Evolutionary conservation across 2,329 filamentous ascomycete species (phyloP).

Genomic region (Ophiostoma ulmi): DNA sequence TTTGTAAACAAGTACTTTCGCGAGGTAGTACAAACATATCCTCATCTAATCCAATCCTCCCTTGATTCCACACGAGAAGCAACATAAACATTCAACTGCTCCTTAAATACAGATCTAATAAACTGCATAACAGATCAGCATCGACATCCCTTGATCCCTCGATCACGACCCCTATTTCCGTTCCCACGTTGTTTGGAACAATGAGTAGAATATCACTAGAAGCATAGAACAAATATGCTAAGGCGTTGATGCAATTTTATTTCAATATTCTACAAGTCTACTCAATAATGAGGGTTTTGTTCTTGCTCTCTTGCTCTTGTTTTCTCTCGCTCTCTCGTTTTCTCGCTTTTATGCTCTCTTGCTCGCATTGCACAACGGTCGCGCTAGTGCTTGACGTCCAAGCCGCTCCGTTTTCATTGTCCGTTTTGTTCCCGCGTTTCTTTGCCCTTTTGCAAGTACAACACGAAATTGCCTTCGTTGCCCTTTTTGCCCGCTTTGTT

Average conservation of each 20-base stretch:
- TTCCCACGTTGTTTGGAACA: constrained; percentile 10
- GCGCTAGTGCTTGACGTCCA: not conserved
- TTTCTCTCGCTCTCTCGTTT: not conserved
- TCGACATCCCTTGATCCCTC: not conserved
- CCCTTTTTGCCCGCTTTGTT: constrained; percentile 10
- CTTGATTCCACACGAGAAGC: not conserved
- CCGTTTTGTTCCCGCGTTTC: not conserved
- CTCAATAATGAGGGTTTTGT: not conserved
- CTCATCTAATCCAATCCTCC: not conserved
- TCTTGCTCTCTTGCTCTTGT: not conserved
- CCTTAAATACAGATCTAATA: not conserved
- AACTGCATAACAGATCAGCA: not conserved
- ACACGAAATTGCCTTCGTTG: not conserved
- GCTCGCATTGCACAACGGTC: not conserved
- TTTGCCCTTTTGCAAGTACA: not conserved
- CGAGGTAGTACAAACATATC: not conserved
- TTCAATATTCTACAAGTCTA: not conserved
- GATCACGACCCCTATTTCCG: not conserved
- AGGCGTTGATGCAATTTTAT: not conserved
- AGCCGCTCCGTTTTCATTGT: not conserved
- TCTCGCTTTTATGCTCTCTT: not conserved
- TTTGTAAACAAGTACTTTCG: too few species aligned
- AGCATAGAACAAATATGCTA: not conserved
- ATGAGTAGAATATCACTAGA: not conserved
- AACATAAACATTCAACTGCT: not conserved